Conservation (phyloP, 768 basidiomycete species). For the Termitomyces sp. region DNA sequence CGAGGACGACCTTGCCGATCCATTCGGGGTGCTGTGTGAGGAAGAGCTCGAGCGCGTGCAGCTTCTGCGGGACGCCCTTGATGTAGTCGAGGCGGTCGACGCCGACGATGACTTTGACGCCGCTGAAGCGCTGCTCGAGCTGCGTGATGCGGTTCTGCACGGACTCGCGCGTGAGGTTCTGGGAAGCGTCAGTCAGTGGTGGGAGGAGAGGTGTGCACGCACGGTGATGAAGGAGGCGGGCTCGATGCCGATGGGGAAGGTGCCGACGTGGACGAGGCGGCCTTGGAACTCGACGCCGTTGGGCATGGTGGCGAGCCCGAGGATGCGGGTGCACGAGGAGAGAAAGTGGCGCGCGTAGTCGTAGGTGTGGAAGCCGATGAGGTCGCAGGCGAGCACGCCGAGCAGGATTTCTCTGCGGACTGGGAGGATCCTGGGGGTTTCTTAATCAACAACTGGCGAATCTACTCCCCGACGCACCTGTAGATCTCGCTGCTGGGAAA, state of each 20-base stretch:
- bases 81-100: constrained; percentile 99
- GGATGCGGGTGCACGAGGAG: constrained; percentile 94
- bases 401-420: constrained; percentile 97
- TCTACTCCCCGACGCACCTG: too few relatives aligned
- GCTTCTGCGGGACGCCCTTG: constrained; percentile 98
- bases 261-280: constrained; percentile 93
- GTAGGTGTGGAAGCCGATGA: constrained; percentile 99
- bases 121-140: constrained; percentile 86
- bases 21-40: constrained; percentile 97
- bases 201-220: too few relatives aligned
- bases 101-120: constrained; percentile 95
- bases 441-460: too few relatives aligned
- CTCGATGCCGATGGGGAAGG: constrained; percentile 99
- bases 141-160: constrained; percentile 79
- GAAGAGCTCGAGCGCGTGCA: constrained; percentile 95
- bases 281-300: constrained; percentile 97
- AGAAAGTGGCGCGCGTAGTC: constrained; percentile 99
- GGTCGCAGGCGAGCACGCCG: constrained; percentile 90
- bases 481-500: constrained; percentile 98
- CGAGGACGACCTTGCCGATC: constrained; percentile 98
- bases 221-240: constrained; percentile 87
- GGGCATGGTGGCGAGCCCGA: constrained; percentile 93
- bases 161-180: constrained; percentile 75
- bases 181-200: constrained; percentile 1
- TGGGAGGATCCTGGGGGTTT: constrained; percentile 89